Percentiles rank a stretch among this genome's conserved stretches.
phyloP scores from a whole-genome alignment of 2,329 filamentous ascomycete species.

The Neofusicoccum ribis region DNA sequence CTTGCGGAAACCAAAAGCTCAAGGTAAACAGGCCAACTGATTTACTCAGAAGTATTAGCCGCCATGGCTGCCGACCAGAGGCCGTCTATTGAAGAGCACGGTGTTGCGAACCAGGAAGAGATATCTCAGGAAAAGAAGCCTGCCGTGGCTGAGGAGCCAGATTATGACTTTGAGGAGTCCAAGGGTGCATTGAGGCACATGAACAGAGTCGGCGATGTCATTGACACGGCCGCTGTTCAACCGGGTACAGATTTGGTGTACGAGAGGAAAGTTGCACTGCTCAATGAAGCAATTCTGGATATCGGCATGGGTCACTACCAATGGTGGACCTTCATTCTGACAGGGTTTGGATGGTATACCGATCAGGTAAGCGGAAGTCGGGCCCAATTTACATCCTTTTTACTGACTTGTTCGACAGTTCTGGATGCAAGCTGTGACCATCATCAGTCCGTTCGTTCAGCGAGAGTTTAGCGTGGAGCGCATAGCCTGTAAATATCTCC shows the following conservation, averaged over 20 bases:
- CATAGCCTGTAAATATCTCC: conserved; percentile 22
- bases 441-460: neutral
- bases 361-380: conserved; percentile 8
- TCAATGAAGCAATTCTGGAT: conserved; percentile 21
- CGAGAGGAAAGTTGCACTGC: conserved; percentile 20
- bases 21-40: neutral
- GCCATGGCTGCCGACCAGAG: neutral
- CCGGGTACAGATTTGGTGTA: conserved; percentile 13
- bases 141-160: neutral
- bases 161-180: neutral
- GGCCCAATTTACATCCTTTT: too few relatives aligned
- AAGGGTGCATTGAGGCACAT: neutral
- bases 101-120: neutral
- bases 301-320: conserved; percentile 21
- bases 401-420: neutral
- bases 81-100: neutral
- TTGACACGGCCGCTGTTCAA: conserved; percentile 4
- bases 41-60: neutral
- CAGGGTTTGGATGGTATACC: conserved; percentile 21
- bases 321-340: conserved; percentile 17
- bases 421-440: neutral
- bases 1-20: neutral
- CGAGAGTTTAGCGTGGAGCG: conserved; percentile 23
- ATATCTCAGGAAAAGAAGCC: neutral
- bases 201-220: neutral